Evolutionary conservation across 2,329 filamentous ascomycete species (phyloP).

Genomic region (Arthrobotrys musiformis): DNA sequence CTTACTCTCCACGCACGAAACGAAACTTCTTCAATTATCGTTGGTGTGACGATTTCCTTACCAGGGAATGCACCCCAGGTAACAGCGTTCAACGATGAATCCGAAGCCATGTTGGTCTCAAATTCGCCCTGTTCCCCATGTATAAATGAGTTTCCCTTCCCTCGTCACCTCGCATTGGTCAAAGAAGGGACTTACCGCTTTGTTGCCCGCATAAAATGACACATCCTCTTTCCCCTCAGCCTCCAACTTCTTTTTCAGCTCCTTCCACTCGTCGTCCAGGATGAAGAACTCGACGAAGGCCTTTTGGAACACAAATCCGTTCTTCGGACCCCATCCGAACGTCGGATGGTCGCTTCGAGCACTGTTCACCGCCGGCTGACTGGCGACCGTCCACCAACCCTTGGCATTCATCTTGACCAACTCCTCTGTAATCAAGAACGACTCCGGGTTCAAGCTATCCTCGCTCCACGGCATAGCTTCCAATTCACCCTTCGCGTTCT

Average conservation of each 20-base stretch:
- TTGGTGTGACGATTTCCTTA: conserved; percentile 95
- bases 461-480: conserved; percentile 92
- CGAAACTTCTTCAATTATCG: conserved; percentile 94
- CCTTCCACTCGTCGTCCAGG: conserved; percentile 76
- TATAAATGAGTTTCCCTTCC: neutral
- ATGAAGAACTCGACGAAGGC: conserved; percentile 98
- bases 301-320: conserved; percentile 98
- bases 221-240: conserved; percentile 71
- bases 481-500: conserved; percentile 82
- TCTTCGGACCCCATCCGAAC: conserved; percentile 92
- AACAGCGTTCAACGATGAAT: conserved; percentile 77
- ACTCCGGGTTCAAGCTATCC: conserved; percentile 85
- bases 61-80: conserved; percentile 96
- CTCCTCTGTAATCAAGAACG: conserved; percentile 78
- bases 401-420: conserved; percentile 79
- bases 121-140: conserved; percentile 57
- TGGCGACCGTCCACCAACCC: conserved; percentile 97
- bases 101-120: conserved; percentile 55
- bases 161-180: neutral
- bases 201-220: conserved; percentile 87
- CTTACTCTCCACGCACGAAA: conserved; percentile 82
- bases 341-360: conserved; percentile 77
- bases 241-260: conserved; percentile 73
- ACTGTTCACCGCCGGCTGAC: conserved; percentile 92
- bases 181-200: conserved; percentile 32